These are phyloP conservation scores for Ustilago sp. DNA, from an alignment of 1,284 basidiomycete genomes.

Conservation along the genomic window DNA sequence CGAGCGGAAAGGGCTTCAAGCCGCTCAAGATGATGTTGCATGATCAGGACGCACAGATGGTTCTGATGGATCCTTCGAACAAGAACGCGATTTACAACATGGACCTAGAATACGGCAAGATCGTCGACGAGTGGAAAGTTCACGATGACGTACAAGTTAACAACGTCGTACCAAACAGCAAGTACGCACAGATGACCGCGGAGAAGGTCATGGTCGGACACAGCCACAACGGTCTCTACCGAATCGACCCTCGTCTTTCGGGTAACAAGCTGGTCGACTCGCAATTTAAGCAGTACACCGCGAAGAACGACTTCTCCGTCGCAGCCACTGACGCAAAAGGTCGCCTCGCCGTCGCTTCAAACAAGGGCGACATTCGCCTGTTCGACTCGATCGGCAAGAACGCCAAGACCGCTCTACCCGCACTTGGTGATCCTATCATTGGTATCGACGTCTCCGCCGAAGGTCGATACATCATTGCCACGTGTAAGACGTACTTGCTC, in stretches of 20 bases:
- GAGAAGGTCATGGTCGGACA: conserved; percentile 93
- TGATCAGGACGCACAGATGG: conserved; percentile 95
- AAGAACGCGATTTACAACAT: conserved; percentile 89
- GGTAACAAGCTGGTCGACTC: conserved; percentile 94
- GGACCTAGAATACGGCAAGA: conserved; percentile 94
- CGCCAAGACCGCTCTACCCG: conserved; percentile 97
- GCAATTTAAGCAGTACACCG: conserved; percentile 94
- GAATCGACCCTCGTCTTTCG: conserved; percentile 90
- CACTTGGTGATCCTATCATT: conserved; percentile 92
- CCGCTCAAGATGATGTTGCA: conserved; percentile 95
- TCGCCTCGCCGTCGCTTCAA: conserved; percentile 90
- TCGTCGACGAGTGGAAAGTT: conserved; percentile 98
- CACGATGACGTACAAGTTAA: conserved; percentile 86
- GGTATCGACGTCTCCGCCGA: conserved; percentile 94
- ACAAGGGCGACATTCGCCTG: conserved; percentile 95
- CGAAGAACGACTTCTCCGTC: conserved; percentile 95
- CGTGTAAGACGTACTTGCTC: conserved; percentile 92
- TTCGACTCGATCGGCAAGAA: conserved; percentile 98
- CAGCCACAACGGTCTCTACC: conserved; percentile 94
- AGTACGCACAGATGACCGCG: conserved; percentile 92
- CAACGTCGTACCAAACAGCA: conserved; percentile 90
- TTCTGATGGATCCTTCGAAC: conserved; percentile 86
- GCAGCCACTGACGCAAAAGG: conserved; percentile 88
- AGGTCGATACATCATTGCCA: conserved; percentile 95
- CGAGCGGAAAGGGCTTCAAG: conserved; percentile 84